Evolutionary conservation across 805 yeast species (phyloP), one percentile per base, ranked within the genome.

Genomic region (Cyberlindnera sargentensis): DNA sequence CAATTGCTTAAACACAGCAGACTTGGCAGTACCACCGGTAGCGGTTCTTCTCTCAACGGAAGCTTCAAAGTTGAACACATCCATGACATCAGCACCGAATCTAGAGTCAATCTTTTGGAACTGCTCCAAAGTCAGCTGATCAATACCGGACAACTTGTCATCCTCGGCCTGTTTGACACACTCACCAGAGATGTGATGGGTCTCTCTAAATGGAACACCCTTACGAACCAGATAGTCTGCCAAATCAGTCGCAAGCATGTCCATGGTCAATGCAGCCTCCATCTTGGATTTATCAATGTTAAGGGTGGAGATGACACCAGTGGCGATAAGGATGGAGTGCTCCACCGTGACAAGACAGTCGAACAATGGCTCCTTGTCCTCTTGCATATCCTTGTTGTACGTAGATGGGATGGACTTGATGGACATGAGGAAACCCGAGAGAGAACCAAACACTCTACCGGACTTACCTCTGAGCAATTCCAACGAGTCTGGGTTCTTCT

Each of bases 181-280:
- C 65, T 89, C 96, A 45, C 99, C 99, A 6, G 97, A 88, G 48
- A 93, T 93, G 65, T 93, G 98, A 69, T 93, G 99, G 1, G 99
- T 93, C 68, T 93, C 98, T 72, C 99, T 87, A 71, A 93, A 93
- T 45, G 99, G 99, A 52, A 93, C 99, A 47, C 99, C 99, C 65
- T 84, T 90, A 70, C 96, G 83, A 41, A 93, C 99, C 52, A 93
- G 74, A 65, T 93, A 93, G 65, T 93, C 99, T 34, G 99, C 99
- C 55, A 93, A 75, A 64, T 93, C 99, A 30, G 99, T 93, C 23
- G 99, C 99, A 56, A 93, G 76, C 99, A 93, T 93, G 67, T 93
- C 99, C 95, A 91, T 91, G 28, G 98, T 90, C 57, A 93, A 76
- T 0, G 98, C 91, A 36, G 75, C 80, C 55, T 73, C 76, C 99